Base-by-base conservation (phyloP, 169 alveolate species). In the Cryptosporidium ryanae region DNA sequence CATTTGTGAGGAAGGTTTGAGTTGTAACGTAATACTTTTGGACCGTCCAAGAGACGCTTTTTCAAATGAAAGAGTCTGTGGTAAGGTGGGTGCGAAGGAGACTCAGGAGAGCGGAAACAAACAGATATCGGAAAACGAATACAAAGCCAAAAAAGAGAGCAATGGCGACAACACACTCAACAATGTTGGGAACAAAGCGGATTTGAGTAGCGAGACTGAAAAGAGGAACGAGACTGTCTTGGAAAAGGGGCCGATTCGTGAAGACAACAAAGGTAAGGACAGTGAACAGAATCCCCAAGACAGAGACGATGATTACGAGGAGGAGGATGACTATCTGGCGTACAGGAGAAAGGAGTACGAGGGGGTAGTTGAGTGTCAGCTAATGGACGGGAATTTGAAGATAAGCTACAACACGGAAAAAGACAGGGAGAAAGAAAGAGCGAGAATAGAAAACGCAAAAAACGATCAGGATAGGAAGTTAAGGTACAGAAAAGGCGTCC, bases 291-390 rank as follows among this genome's bases (percentile, higher is more conserved):
- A 57, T 25, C 10, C 32, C 12, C 29, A 66, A 21, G 49, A 66
- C 49, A 64, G 46, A 1, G 82, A 66, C 21, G 82, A 66, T 48
- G 65, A 68, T 31, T 68, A 25, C 27, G 21, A 17, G 7, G 83
- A 71, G 2, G 84, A 76, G 32, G 55, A 32, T 17, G 87, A 76
- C 48, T 76, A 59, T 48, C 59, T 76, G 38, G 87, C 87, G 59
- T 59, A 57, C 38, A 76, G 63, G 34, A 43, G 71, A 25, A 63
- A 57, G 17, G 50, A 67, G 4, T 76, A 43, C 52, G 44, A 48
- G 23, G 87, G 87, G 38, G 17, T 5, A 15, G 23, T 76, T 38
- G 68, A 76, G 18, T 59, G 64, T 43, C 63, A 76, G 15, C 23
- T 76, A 13, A 76, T 76, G 68, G 71, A 76, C 59, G 87, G 87